Base-by-base conservation (phyloP, 2,329 filamentous ascomycete genomes). In the Colletotrichum horii region DNA sequence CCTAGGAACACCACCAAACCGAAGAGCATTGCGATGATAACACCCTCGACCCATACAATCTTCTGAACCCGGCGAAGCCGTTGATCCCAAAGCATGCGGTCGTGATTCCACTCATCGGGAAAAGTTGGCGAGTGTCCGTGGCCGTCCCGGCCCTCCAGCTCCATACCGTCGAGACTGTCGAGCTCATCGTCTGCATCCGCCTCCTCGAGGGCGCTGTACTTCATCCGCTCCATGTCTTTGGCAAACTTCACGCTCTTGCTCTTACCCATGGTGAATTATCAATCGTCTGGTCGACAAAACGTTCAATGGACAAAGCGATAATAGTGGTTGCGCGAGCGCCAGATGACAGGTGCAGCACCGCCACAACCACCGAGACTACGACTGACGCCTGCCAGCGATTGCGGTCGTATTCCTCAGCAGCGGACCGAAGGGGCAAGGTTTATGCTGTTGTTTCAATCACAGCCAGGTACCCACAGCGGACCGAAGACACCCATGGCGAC, bases 41-140 rank as follows among this genome's bases (percentile, higher is more conserved):
- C 32, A 5, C 66, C 66, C 32, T 74, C 38, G 4, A 58, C 24
- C 38, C 38, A 74, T 8, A 60, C 71, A 7, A 74, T 24, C 22
- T 60, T 61, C 6, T 38, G 71, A 7, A 70, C 26, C 7, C 48
- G 48, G 8, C 43, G 66, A 11, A 70, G 34, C 15, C 30, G 56
- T 8, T 74, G 66, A 8, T 65, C 66, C 71, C 71, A 74, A 5
- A 58, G 19, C 7, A 64, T 48, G 4, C 71, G 43, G 26, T 70
- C 71, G 15, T 24, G 71, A 22, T 65, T 74, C 71, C 71, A 74
- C 2, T 70, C n/a, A n/a, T 74, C 66, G n/a, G 66, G 71, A 22
- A 70, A 74, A 6, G 58, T 65, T 4, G 58, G 66, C 8, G 66
- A 70, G 24, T 22, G 34, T 14, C 36, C 38, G 3, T 52, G 15